Evolutionary conservation across 1,139 yeast genomes (phyloP).

Genomic region (Entelexis sorbosivorans): DNA sequence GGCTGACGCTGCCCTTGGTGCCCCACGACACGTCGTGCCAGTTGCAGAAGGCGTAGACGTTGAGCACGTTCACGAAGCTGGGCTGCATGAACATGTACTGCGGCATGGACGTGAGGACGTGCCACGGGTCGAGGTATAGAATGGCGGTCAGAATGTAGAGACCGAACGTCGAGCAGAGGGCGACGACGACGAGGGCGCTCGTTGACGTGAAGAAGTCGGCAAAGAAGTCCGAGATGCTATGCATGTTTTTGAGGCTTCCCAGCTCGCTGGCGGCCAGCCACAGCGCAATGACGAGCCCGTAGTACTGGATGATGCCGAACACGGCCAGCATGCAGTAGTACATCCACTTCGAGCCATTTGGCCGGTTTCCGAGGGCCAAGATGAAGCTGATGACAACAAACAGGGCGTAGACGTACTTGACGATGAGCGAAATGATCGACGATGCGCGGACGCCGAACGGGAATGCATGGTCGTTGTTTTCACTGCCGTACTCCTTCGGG

Average conservation of each 20-base stretch:
- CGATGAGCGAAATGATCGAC: conserved; percentile 30
- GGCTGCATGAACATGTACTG: conserved; percentile 68
- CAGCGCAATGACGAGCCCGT: conserved; percentile 33
- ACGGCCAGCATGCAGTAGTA: conserved; percentile 30
- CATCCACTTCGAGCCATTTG: conserved; percentile 32
- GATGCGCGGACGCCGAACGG: conserved; percentile 29
- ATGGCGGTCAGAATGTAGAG: conserved; percentile 59
- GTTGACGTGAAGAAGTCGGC: conserved; percentile 30
- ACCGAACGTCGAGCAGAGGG: conserved; percentile 86
- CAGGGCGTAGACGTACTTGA: conserved; percentile 31
- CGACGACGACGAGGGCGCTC: conserved; percentile 50
- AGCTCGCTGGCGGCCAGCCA: conserved; percentile 33
- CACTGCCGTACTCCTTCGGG: conserved; percentile 30
- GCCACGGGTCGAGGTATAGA: conserved; percentile 90
- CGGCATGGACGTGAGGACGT: conserved; percentile 60
- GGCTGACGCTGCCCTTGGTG: conserved; percentile 74
- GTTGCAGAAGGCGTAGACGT: conserved; percentile 75
- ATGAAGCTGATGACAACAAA: conserved; percentile 33
- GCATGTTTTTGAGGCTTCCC: conserved; percentile 10
- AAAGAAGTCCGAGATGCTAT: conserved; percentile 27
- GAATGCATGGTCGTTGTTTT: conserved; percentile 25
- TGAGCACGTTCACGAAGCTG: conserved; percentile 63
- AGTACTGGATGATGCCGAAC: conserved; percentile 34
- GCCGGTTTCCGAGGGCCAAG: conserved; percentile 37
- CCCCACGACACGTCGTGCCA: conserved; percentile 93